A percentile compares a stretch with the other conserved stretches of the same genome.
Evolutionary conservation across 2,329 filamentous ascomycete species (phyloP).

Genomic region (Fusarium phyllophilum): DNA sequence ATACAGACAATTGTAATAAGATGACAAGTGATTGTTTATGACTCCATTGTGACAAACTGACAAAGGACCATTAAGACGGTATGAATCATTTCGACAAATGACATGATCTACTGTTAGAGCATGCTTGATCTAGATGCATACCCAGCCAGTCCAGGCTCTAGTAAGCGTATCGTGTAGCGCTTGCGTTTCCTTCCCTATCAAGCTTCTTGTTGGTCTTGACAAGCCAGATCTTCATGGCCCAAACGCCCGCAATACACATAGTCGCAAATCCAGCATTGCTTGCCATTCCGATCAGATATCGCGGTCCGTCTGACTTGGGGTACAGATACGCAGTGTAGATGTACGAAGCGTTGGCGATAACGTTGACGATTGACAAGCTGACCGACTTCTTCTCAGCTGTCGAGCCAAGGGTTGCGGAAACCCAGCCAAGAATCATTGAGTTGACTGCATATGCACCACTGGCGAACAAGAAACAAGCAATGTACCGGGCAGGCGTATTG

Average conservation of each 20-base stretch:
- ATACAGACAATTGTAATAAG: not conserved
- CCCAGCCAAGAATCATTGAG: slow-evolving; percentile 56
- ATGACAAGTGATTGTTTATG: not conserved
- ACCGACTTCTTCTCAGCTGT: slow-evolving; percentile 58
- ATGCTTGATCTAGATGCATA: fast-evolving
- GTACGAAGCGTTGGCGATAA: slow-evolving; percentile 55
- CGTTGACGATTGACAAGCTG: slow-evolving; percentile 55
- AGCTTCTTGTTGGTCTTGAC: slow-evolving; percentile 41
- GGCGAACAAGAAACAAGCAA: slow-evolving; percentile 50
- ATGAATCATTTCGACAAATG: too few species aligned
- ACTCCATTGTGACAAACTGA: too few species aligned
- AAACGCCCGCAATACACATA: slow-evolving; percentile 41
- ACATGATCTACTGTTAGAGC: not conserved
- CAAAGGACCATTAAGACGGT: not conserved
- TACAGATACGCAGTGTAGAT: slow-evolving; percentile 59
- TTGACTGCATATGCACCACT: slow-evolving; percentile 53
- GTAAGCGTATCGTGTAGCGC: slow-evolving; percentile 33
- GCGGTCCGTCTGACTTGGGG: slow-evolving; percentile 52
- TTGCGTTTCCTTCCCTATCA: slow-evolving; percentile 22
- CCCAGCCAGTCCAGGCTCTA: not conserved
- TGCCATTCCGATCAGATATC: slow-evolving; percentile 54
- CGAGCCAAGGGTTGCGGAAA: slow-evolving; percentile 53
- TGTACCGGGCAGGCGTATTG: slow-evolving; percentile 47
- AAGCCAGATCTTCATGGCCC: slow-evolving; percentile 43
- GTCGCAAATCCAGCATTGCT: slow-evolving; percentile 41